These are phyloP conservation scores for Parafenestella ontariensis DNA, from an alignment of 2,329 filamentous ascomycete genomes.

Conservation along the genomic window DNA sequence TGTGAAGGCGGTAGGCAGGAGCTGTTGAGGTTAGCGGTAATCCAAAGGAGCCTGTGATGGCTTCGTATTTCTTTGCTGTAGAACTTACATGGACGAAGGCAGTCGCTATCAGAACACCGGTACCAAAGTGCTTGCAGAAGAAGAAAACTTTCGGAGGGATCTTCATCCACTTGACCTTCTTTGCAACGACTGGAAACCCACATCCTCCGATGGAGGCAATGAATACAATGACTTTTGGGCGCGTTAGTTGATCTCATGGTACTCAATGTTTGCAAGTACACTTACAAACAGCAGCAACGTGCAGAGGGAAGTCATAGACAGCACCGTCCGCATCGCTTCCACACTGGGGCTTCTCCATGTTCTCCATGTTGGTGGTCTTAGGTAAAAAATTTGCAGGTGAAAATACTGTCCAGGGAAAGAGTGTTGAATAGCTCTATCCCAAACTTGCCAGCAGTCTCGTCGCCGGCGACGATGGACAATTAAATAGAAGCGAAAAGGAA, in stretches of 20 bases:
- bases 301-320: constrained; percentile 47
- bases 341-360: constrained; percentile 43
- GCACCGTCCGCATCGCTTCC: constrained; percentile 38
- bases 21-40: constrained; percentile 31
- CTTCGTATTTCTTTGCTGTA: not conserved
- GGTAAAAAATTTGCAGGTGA: constrained; percentile 18
- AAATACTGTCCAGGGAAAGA: constrained; percentile 20
- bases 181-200: constrained; percentile 50
- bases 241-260: constrained; percentile 15
- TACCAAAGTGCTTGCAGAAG: constrained; percentile 69
- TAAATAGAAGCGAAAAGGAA: constrained; percentile 25
- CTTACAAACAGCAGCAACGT: constrained; percentile 50
- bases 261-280: not conserved
- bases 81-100: constrained; percentile 73
- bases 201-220: constrained; percentile 45
- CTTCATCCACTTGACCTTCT: constrained; percentile 65
- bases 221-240: constrained; percentile 46
- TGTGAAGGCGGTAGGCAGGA: constrained; percentile 67
- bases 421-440: constrained; percentile 16
- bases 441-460: constrained; percentile 42
- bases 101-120: constrained; percentile 84
- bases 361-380: constrained; percentile 37
- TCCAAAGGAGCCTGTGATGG: no score
- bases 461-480: constrained; percentile 43
- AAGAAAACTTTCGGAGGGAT: constrained; percentile 66